These are phyloP conservation scores for Zasmidium cellare DNA, from an alignment of 2,329 filamentous ascomycete genomes.

Conservation along the genomic window DNA sequence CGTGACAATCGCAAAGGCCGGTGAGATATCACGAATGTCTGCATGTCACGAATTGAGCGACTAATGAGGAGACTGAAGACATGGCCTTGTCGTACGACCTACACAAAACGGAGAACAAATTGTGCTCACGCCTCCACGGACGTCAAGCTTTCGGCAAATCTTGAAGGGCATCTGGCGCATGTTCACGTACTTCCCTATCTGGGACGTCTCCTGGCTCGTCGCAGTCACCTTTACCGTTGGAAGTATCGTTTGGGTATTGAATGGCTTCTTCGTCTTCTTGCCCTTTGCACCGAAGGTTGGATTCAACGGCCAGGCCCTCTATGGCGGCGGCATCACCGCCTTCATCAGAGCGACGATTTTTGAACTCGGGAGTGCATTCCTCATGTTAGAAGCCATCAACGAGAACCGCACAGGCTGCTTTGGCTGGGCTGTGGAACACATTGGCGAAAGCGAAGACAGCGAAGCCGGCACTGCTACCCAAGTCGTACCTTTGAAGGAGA, in stretches of 20 bases:
- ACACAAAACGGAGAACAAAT: slow-evolving; percentile 24
- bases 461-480: neutral
- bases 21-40: neutral
- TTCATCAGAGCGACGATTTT: slow-evolving; percentile 68
- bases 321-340: slow-evolving; percentile 61
- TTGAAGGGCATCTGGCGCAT: slow-evolving; percentile 46
- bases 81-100: slow-evolving; percentile 36
- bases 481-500: neutral
- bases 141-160: slow-evolving; percentile 34
- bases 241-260: slow-evolving; percentile 45
- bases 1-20: slow-evolving; percentile 46
- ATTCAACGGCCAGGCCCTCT: slow-evolving; percentile 55
- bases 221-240: slow-evolving; percentile 56
- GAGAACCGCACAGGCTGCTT: slow-evolving; percentile 65
- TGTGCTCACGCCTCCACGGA: slow-evolving; percentile 34
- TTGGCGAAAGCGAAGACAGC: neutral
- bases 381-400: slow-evolving; percentile 66
- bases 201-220: slow-evolving; percentile 37
- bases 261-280: slow-evolving; percentile 64
- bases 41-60: neutral
- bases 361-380: slow-evolving; percentile 57
- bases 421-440: slow-evolving; percentile 44
- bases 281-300: slow-evolving; percentile 58
- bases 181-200: slow-evolving; percentile 40
- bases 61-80: slow-evolving; percentile 20